Conservation (phyloP, 352 stramenopile genomes). For the Phytopythium oedochilum region DNA sequence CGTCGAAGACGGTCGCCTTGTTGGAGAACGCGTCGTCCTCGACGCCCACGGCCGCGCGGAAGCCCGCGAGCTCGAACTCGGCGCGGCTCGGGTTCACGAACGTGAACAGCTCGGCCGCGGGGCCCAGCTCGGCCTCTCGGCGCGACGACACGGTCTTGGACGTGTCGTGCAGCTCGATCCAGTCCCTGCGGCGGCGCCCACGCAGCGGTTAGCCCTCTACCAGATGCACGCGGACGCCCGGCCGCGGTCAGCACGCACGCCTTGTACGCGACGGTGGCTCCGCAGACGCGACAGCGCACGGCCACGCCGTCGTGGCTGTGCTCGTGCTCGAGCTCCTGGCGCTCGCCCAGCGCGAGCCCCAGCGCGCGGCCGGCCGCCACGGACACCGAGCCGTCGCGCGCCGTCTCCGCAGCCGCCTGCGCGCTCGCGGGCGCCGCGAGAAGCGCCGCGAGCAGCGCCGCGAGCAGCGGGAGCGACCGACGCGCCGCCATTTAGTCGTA, state of each 20-base stretch:
- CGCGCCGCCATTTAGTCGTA: not conserved
- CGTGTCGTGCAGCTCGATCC: conserved; percentile 63
- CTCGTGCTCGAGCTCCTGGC: conserved; percentile 13
- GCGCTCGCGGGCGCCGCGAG: conserved; percentile 7
- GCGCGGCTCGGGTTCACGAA: conserved; percentile 75
- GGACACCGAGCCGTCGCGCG: conserved; percentile 3
- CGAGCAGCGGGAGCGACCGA: conserved; percentile 10
- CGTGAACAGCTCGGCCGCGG: conserved; percentile 56
- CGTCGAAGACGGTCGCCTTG: conserved; percentile 74
- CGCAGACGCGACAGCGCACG: conserved; percentile 77
- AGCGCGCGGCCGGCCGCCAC: not conserved
- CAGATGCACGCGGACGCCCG: not conserved
- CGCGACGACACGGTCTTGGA: conserved; percentile 63
- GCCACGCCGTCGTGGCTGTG: conserved; percentile 22
- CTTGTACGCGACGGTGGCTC: conserved; percentile 60
- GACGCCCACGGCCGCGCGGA: conserved; percentile 51
- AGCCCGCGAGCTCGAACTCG: conserved; percentile 76
- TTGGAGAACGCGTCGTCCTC: conserved; percentile 63
- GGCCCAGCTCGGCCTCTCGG: conserved; percentile 41
- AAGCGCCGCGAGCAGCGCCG: conserved; percentile 5
- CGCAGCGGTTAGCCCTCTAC: not conserved
- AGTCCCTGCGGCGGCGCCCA: conserved; percentile 32
- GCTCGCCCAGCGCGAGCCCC: conserved; percentile 11
- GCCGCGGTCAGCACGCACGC: too few relatives aligned
- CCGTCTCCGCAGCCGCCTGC: not conserved